Evolutionary conservation across 2,329 filamentous ascomycete genomes (phyloP).

Genomic region (Colletotrichum tabaci): DNA sequence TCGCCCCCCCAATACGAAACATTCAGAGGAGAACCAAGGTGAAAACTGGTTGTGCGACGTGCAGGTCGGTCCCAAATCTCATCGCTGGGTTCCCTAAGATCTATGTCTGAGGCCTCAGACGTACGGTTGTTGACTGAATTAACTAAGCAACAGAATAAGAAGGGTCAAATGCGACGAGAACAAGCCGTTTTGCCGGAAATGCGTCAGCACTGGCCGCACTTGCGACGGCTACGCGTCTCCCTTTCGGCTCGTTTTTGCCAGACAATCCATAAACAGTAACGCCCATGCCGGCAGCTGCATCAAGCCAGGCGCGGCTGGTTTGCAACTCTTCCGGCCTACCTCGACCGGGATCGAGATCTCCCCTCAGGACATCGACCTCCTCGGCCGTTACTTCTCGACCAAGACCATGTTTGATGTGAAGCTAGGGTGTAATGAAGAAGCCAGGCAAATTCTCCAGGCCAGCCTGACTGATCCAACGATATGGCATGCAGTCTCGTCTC

Average conservation of each 20-base stretch:
- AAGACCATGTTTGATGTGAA: constrained; percentile 58
- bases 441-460: constrained; percentile 56
- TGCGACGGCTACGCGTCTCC: constrained; percentile 60
- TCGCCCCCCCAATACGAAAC: constrained; percentile 47
- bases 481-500: constrained; percentile 57
- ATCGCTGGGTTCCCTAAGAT: constrained; percentile 23
- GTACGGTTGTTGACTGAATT: constrained; percentile 27
- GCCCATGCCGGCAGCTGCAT: background rate
- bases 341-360: constrained; percentile 43
- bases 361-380: constrained; percentile 51
- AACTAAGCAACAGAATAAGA: constrained; percentile 49
- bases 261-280: constrained; percentile 36
- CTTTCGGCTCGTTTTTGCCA: constrained; percentile 49
- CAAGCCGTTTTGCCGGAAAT: constrained; percentile 54
- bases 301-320: constrained; percentile 42
- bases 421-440: constrained; percentile 56
- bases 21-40: constrained; percentile 52
- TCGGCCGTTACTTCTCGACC: constrained; percentile 58
- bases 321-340: constrained; percentile 44
- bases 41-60: constrained; percentile 60
- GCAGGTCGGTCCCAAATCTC: constrained; percentile 54
- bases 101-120: too few species aligned
- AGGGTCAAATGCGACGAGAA: constrained; percentile 57
- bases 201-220: constrained; percentile 56
- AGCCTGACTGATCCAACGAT: constrained; percentile 54